A percentile compares a stretch with the other conserved stretches of the same genome.
phyloP scores from a whole-genome alignment of 176 grass and related monocot species.

The Carex littledalei region DNA sequence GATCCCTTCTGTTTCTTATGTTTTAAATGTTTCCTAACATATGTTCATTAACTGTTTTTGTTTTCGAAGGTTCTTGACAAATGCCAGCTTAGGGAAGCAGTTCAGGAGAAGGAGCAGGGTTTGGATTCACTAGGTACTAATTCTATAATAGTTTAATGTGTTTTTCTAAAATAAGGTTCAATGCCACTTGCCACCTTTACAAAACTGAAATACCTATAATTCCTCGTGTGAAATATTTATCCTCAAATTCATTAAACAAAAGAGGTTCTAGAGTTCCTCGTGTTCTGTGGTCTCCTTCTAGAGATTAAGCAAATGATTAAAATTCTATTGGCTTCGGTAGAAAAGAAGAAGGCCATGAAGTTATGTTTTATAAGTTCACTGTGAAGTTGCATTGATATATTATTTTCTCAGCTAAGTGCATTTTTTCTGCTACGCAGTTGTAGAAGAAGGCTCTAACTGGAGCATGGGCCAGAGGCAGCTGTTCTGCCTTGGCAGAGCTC shows the following conservation, averaged over 20 bases:
- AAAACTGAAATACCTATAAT: not conserved
- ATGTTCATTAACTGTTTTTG: not conserved
- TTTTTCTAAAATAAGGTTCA: not conserved
- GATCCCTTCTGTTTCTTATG: too few relatives aligned
- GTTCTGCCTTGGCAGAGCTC: conserved; percentile 78
- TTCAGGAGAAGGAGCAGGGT: conserved; percentile 69
- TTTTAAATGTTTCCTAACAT: not conserved
- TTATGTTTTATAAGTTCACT: not conserved
- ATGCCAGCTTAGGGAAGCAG: conserved; percentile 81
- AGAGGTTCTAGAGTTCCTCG: not conserved
- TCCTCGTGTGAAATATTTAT: not conserved
- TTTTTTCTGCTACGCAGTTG: conserved; percentile 30
- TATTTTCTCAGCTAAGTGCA: not conserved
- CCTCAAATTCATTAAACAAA: not conserved
- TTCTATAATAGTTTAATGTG: not conserved
- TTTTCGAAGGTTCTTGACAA: conserved; percentile 65
- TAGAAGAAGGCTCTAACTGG: conserved; percentile 86
- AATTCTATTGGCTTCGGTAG: not conserved
- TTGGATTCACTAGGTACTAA: conserved; percentile 70
- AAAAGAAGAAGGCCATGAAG: not conserved
- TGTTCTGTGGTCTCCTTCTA: not conserved
- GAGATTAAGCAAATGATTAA: not conserved
- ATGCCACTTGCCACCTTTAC: not conserved
- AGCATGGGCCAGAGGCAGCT: conserved; percentile 98
- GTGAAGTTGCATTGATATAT: not conserved